Evolutionary conservation across 2,329 filamentous ascomycete species (phyloP), one percentile per base, ranked within the genome.

Genomic region (Aaosphaeria arxii): DNA sequence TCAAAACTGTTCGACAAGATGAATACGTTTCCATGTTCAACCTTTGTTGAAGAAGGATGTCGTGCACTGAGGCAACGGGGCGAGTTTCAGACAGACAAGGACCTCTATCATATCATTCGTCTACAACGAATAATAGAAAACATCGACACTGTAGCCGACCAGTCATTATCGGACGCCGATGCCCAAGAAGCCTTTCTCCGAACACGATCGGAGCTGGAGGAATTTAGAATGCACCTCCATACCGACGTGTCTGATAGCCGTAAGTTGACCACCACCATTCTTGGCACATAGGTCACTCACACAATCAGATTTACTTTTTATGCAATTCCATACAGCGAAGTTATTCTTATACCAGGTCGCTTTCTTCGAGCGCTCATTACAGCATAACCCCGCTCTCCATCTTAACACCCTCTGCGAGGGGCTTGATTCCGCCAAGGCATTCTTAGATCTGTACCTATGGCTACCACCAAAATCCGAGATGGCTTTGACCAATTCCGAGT

Each of bases 341-440:
- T 55, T 74, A 1, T 71, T 69, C 51, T 63, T 74, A 5, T 72
- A 67, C 48, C 71, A 74, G 47, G 59, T 72, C 7, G 66, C 63
- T 33, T 65, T 73, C 41, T 61, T 69, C 41, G 61, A 67, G 43
- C 59, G 60, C 30, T 52, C 59, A 30, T 44, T 65, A 9, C 61
- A 63, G 41, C 57, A 59, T 29, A 57, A 52, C n/a, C 61, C 61
- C n/a, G 48, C 55, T n/a, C 44, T 58, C 2, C 53, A 64, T 33
- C 54, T 62, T 5, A 57, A 59, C 40, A 58, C 61, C 28, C 40
- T 62, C 6, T 54, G 50, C 36, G 53, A 50, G 49, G 54, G 62
- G 2, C 50, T 63, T 9, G 62, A 63, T 52, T 53, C 56, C 6
- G 58, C 59, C 13, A 63, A 61, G 31, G 60, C 58, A 2, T 65